Evolutionary conservation across 2,329 filamentous ascomycete species (phyloP).

Genomic region (Gnomoniopsis sp.): DNA sequence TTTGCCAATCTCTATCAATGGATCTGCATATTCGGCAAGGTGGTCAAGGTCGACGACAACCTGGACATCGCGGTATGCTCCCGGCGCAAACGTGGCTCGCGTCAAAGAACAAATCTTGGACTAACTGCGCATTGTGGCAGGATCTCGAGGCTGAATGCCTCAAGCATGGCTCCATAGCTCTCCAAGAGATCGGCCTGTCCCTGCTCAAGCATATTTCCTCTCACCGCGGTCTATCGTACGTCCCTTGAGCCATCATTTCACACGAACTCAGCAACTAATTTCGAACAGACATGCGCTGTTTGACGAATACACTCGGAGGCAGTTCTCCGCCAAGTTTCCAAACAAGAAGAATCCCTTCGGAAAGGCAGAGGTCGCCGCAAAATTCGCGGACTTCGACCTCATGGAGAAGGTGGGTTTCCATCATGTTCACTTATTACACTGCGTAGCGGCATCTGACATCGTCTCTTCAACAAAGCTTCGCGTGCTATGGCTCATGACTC

Average conservation of each 20-base stretch:
- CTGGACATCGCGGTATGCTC: conserved; percentile 79
- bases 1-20: conserved; percentile 94
- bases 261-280: neutral
- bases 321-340: conserved; percentile 80
- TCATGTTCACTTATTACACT: neutral
- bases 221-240: conserved; percentile 86
- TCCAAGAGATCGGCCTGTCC: conserved; percentile 79
- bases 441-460: neutral
- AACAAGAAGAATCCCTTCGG: conserved; percentile 77
- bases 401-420: conserved; percentile 63
- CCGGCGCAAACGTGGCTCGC: neutral
- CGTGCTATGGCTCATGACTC: conserved; percentile 82
- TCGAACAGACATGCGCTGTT: conserved; percentile 72
- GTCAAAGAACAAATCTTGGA: neutral
- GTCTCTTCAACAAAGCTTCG: conserved; percentile 48
- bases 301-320: conserved; percentile 87
- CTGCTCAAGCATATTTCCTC: conserved; percentile 92
- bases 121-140: conserved; percentile 41
- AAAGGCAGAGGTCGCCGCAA: conserved; percentile 65
- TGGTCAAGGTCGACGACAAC: conserved; percentile 84
- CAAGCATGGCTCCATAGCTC: conserved; percentile 69
- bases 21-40: conserved; percentile 84
- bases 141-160: conserved; percentile 86
- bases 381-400: conserved; percentile 78
- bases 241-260: conserved; percentile 21